Conservation (phyloP, 257 asterid genomes). For the Nyctanthes arbortristis region DNA sequence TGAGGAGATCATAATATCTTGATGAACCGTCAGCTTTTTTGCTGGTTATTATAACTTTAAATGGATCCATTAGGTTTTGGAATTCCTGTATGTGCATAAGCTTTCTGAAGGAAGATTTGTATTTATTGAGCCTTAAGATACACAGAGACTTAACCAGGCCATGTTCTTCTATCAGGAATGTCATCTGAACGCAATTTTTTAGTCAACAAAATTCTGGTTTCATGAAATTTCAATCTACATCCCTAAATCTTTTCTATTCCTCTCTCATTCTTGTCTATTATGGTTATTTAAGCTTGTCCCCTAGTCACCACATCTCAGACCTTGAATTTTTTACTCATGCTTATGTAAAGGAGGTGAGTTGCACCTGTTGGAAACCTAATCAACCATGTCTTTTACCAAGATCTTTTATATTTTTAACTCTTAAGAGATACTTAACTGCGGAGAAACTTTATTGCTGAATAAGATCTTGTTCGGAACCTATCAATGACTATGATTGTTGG, state of each 20-base stretch:
- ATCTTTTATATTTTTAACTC: not conserved
- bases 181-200: not conserved
- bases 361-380: not conserved
- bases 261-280: not conserved
- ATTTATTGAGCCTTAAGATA: not conserved
- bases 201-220: not conserved
- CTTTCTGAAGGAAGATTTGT: not conserved
- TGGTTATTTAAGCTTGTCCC: not conserved
- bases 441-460: constrained; percentile 22
- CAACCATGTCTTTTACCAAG: not conserved
- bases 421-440: constrained; percentile 4
- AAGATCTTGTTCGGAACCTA: constrained; percentile 20
- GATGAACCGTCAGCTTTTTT: not conserved
- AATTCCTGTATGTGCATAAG: not conserved
- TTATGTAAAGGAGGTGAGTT: not conserved
- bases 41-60: no score
- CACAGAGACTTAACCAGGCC: not conserved
- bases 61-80: not conserved
- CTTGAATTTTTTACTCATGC: not conserved
- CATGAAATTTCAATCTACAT: not conserved
- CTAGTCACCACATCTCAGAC: not conserved
- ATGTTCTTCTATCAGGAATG: not conserved
- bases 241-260: not conserved
- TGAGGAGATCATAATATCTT: not conserved
- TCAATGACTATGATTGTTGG: constrained; percentile 21